Percentiles rank a stretch among this genome's conserved stretches.
Conservation (phyloP, 768 basidiomycete species). For the Austroboletus eburneus region DNA sequence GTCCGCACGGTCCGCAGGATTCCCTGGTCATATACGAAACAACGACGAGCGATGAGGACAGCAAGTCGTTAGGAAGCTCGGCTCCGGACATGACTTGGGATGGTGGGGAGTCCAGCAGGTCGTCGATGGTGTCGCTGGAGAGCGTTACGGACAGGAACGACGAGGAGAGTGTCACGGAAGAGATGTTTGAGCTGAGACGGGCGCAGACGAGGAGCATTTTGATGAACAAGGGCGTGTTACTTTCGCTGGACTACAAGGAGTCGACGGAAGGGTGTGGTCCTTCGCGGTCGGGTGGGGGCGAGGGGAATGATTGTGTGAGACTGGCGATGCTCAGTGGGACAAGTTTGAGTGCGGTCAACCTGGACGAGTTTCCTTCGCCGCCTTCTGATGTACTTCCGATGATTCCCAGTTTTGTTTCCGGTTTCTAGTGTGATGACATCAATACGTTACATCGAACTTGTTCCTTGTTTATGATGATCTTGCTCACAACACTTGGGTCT, state of each 20-base stretch:
- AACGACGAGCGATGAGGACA: conserved; percentile 12
- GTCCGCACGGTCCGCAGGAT: conserved; percentile 1
- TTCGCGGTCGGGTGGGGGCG: conserved; percentile 8
- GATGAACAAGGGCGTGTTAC: conserved; percentile 43
- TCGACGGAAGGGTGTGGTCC: neutral
- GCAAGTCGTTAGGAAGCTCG: conserved; percentile 17
- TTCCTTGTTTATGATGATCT: no score
- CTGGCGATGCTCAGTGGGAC: conserved; percentile 31
- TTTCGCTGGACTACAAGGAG: conserved; percentile 29
- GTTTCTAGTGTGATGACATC: no score
- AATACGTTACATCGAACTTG: no score
- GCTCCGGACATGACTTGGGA: conserved; percentile 26
- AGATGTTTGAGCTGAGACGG: conserved; percentile 42
- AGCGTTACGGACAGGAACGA: conserved; percentile 16
- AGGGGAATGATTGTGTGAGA: conserved; percentile 16
- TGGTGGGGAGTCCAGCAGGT: conserved; percentile 18
- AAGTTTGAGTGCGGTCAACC: conserved; percentile 38
- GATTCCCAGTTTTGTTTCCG: conserved; percentile 29
- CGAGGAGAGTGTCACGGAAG: conserved; percentile 22
- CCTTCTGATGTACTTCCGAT: conserved; percentile 32
- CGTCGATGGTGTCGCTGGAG: conserved; percentile 23
- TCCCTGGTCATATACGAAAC: neutral
- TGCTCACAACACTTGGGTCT: conserved; percentile 1
- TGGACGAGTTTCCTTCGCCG: conserved; percentile 46
- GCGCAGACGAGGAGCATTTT: conserved; percentile 49